These are phyloP conservation scores for Albizia julibrissin DNA, from an alignment of 306 rosid species.

Conservation along the genomic window DNA sequence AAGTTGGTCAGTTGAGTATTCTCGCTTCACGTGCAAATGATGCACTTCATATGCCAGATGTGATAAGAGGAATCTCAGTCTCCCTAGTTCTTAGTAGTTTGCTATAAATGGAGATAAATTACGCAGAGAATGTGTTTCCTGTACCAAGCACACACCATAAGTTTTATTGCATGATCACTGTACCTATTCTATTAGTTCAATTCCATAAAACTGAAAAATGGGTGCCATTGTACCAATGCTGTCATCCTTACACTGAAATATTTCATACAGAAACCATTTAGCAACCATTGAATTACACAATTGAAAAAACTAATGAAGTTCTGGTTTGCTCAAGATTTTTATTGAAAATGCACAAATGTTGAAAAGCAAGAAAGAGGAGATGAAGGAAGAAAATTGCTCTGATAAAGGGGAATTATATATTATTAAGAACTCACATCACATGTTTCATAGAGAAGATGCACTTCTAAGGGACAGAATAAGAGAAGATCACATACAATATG, in stretches of 20 bases:
- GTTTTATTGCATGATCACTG: conserved; percentile 11
- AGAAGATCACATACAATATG: background rate
- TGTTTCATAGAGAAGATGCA: conserved; percentile 11
- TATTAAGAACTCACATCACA: conserved; percentile 19
- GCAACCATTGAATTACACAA: conserved; percentile 18
- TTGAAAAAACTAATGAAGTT: background rate
- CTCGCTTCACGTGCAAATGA: conserved; percentile 22
- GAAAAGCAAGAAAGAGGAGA: background rate
- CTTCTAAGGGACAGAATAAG: background rate
- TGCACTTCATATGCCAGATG: conserved; percentile 12
- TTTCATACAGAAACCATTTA: conserved; percentile 16
- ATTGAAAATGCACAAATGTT: background rate
- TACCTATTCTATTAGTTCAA: conserved; percentile 18
- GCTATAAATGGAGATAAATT: conserved; percentile 27
- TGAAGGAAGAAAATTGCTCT: background rate
- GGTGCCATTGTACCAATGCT: conserved; percentile 9
- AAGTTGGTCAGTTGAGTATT: conserved; percentile 25
- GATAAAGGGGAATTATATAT: background rate
- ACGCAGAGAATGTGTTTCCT: conserved; percentile 26
- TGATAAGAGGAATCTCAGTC: conserved; percentile 11
- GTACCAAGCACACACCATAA: conserved; percentile 2
- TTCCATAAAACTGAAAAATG: conserved; percentile 4
- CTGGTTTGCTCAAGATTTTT: conserved; percentile 5
- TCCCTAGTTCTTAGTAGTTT: conserved; percentile 1
- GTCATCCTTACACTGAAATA: background rate